A percentile compares a stretch with the other conserved stretches of the same genome.
Conservation (phyloP, 768 basidiomycete species). For the Suillus lakei region DNA sequence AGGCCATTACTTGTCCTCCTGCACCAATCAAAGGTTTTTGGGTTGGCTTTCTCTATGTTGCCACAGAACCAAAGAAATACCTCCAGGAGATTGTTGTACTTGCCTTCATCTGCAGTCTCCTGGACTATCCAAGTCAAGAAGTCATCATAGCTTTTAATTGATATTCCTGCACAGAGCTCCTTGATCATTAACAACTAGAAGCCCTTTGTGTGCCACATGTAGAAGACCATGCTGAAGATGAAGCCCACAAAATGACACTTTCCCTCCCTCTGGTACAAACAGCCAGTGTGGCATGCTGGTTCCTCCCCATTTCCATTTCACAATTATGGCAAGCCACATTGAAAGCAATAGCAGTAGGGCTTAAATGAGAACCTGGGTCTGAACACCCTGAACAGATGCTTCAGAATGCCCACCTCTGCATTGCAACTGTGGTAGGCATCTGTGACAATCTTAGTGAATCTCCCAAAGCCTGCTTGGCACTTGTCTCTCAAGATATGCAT, state of each 20-base stretch:
- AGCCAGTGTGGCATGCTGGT: neutral
- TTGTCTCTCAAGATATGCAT: too few species aligned
- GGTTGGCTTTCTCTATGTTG: neutral
- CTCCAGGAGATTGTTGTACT: neutral
- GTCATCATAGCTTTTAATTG: neutral
- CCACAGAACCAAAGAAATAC: neutral
- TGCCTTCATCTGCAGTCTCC: neutral
- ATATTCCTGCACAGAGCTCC: too few species aligned
- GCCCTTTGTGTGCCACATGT: neutral
- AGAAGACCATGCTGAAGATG: neutral
- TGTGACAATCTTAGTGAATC: neutral
- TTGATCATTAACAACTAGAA: neutral
- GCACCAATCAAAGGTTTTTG: neutral
- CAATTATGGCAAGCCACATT: neutral
- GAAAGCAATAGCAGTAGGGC: neutral
- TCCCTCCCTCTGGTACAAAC: too few species aligned
- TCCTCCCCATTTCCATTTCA: neutral
- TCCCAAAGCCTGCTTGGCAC: too few species aligned
- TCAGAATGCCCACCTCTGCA: too few species aligned
- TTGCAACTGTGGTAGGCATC: neutral
- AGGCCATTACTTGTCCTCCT: too few species aligned
- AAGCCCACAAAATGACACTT: neutral
- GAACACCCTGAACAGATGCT: neutral
- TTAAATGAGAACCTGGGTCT: neutral
- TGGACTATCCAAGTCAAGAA: neutral